phyloP scores from a whole-genome alignment of 257 asterid genomes.

The Jacaranda copaia region DNA sequence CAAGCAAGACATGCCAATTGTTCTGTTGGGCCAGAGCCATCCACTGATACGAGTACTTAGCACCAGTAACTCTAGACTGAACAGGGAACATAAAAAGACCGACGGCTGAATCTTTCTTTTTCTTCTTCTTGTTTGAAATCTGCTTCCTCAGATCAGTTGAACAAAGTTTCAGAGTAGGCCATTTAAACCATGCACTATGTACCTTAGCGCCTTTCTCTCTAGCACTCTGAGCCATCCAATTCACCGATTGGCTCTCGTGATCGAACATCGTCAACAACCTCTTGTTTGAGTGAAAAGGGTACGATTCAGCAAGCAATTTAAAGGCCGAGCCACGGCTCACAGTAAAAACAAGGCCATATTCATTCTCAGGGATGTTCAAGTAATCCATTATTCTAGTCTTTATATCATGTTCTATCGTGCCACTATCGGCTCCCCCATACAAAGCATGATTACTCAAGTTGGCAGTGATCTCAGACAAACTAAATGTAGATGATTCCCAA shows the following conservation, averaged over 20 bases:
- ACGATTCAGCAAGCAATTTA: constrained; percentile 86
- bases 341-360: constrained; percentile 94
- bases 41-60: constrained; percentile 96
- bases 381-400: constrained; percentile 89
- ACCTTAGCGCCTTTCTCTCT: constrained; percentile 93
- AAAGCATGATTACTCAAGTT: constrained; percentile 94
- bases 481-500: constrained; percentile 91
- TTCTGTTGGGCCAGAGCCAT: constrained; percentile 97
- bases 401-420: constrained; percentile 82
- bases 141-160: constrained; percentile 88
- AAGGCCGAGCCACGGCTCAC: constrained; percentile 95
- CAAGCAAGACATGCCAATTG: constrained; percentile 93
- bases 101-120: constrained; percentile 81
- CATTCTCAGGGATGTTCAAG: constrained; percentile 90
- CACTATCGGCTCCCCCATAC: constrained; percentile 88
- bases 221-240: constrained; percentile 95
- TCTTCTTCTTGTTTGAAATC: constrained; percentile 73
- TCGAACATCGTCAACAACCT: constrained; percentile 93
- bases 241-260: constrained; percentile 95
- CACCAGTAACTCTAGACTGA: constrained; percentile 94
- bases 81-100: constrained; percentile 97
- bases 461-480: constrained; percentile 90
- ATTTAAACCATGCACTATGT: constrained; percentile 88
- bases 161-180: constrained; percentile 95
- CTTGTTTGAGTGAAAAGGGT: constrained; percentile 88